phyloP scores from a whole-genome alignment of 1,139 yeast genomes.

The Ogataea hybrid region DNA sequence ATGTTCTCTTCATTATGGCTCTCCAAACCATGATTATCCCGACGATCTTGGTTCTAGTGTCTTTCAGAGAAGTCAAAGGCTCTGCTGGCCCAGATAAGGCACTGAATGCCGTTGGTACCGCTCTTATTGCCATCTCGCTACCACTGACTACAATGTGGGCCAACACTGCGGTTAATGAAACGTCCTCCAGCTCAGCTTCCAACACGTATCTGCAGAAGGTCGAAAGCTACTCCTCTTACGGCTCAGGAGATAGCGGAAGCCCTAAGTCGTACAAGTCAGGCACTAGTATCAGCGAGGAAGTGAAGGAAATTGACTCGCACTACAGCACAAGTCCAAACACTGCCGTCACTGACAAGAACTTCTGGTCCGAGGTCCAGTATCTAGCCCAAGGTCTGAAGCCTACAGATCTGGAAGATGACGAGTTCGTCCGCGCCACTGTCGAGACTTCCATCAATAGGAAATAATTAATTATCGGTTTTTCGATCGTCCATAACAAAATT shows the following conservation, averaged over 20 bases:
- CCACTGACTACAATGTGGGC: slow-evolving; percentile 94
- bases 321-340: slow-evolving; percentile 17
- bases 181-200: slow-evolving; percentile 29
- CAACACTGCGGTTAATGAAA: slow-evolving; percentile 26
- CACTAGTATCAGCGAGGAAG: slow-evolving; percentile 8
- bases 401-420: slow-evolving; percentile 21
- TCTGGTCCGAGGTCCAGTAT: slow-evolving; percentile 32
- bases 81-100: slow-evolving; percentile 14
- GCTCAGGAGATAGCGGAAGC: slow-evolving; percentile 11
- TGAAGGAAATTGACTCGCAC: slow-evolving; percentile 12
- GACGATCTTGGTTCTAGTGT: slow-evolving; percentile 45
- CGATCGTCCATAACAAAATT: not conserved
- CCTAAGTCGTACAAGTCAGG: slow-evolving; percentile 11
- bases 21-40: slow-evolving; percentile 84
- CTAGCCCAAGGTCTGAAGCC: slow-evolving; percentile 28
- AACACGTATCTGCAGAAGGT: slow-evolving; percentile 22
- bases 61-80: slow-evolving; percentile 22
- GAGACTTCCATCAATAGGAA: slow-evolving; percentile 15
- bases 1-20: slow-evolving; percentile 74
- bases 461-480: not conserved
- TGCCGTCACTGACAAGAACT: slow-evolving; percentile 15
- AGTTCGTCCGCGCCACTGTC: slow-evolving; percentile 16
- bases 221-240: slow-evolving; percentile 13
- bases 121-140: slow-evolving; percentile 53
- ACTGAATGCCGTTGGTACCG: slow-evolving; percentile 30